phyloP scores from a whole-genome alignment of 2,329 filamentous ascomycete genomes.

The Colletotrichum lupini region DNA sequence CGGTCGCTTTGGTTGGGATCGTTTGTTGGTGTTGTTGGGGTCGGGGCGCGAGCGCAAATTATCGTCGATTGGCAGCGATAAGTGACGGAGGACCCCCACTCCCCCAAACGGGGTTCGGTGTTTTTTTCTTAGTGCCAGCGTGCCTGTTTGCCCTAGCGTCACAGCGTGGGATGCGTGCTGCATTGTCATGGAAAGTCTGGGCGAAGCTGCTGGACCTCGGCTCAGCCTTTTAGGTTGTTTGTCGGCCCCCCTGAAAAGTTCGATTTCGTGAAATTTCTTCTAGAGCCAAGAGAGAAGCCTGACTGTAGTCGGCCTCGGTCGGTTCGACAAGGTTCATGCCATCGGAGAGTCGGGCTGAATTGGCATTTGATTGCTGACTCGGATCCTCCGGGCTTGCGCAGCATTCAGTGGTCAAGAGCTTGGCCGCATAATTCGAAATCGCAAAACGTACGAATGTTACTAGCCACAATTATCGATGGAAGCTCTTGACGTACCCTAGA shows the following conservation, averaged over 20 bases:
- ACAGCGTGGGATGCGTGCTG: background rate
- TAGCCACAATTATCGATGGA: too few species aligned
- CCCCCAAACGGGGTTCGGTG: slow-evolving; percentile 6
- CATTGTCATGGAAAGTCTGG: background rate
- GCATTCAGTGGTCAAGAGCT: too few species aligned
- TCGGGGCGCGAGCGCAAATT: background rate
- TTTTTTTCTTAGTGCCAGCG: background rate
- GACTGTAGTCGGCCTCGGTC: background rate
- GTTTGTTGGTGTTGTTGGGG: slow-evolving; percentile 5
- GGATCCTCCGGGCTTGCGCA: background rate
- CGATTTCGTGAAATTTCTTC: background rate
- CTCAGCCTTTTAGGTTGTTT: slow-evolving; percentile 10
- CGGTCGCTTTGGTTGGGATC: background rate
- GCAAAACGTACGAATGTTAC: too few species aligned
- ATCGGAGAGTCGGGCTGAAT: background rate
- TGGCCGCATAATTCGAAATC: too few species aligned
- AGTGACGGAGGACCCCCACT: background rate
- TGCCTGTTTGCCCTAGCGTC: background rate
- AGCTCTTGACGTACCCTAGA: too few species aligned
- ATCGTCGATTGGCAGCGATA: background rate
- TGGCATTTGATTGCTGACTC: slow-evolving; percentile 51
- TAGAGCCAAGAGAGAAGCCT: background rate
- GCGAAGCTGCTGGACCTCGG: slow-evolving; percentile 22
- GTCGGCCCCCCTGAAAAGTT: background rate
- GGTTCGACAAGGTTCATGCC: background rate